Conservation (phyloP, 495 filamentous ascomycete genomes). For the Mycothermus thermophilus region DNA sequence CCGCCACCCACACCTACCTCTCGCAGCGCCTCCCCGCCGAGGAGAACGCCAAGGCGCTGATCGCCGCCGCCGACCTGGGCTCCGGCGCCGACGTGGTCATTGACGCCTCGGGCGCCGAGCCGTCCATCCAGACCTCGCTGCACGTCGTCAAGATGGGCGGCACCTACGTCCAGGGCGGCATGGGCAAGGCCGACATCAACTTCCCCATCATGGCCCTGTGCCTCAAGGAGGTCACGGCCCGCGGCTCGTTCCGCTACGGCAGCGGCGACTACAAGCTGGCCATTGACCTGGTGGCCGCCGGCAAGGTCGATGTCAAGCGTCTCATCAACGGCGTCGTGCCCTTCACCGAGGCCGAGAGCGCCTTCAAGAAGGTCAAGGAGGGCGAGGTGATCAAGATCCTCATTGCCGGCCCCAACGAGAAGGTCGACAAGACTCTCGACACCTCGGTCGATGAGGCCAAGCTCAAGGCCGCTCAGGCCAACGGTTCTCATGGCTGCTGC, state of each 20-base stretch:
- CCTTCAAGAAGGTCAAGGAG: conserved; percentile 62
- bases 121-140: conserved; percentile 59
- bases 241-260: conserved; percentile 73
- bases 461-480: conserved; percentile 5
- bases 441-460: conserved; percentile 12
- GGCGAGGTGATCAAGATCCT: conserved; percentile 76
- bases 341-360: conserved; percentile 60
- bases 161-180: conserved; percentile 72
- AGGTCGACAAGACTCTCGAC: conserved; percentile 17
- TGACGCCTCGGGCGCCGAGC: conserved; percentile 71
- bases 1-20: conserved; percentile 51
- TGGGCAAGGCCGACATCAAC: conserved; percentile 62
- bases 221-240: conserved; percentile 67
- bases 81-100: conserved; percentile 64
- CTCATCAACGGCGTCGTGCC: conserved; percentile 55
- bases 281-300: conserved; percentile 49
- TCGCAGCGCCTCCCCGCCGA: conserved; percentile 42
- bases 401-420: conserved; percentile 56
- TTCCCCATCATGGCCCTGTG: conserved; percentile 74
- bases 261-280: conserved; percentile 70
- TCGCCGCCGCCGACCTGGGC: conserved; percentile 32
- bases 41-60: conserved; percentile 51
- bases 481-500: conserved; percentile 13
- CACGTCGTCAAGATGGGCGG: conserved; percentile 59
- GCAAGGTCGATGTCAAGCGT: conserved; percentile 54